Conservation (phyloP, 257 asterid genomes). For the Solanum clarkiae region DNA sequence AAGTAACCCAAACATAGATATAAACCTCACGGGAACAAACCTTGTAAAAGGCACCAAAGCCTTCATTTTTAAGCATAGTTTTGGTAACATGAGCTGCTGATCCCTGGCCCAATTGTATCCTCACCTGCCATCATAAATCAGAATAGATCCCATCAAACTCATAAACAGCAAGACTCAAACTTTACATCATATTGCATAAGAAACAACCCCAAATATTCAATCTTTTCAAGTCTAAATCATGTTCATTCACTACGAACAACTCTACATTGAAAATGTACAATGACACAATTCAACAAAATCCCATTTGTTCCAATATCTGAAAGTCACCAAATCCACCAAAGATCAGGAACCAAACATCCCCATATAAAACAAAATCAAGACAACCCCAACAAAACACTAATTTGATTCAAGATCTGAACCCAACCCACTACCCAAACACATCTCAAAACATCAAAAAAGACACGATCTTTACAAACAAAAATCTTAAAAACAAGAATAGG, state of each 20-base stretch:
- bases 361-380: neutral
- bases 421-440: neutral
- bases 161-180: neutral
- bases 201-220: neutral
- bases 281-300: neutral
- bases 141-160: conserved; percentile 1
- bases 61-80: conserved; percentile 78
- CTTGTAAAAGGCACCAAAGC: conserved; percentile 81
- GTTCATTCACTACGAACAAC: neutral
- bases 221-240: neutral
- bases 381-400: neutral
- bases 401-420: conserved; percentile 12
- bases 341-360: neutral
- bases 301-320: conserved; percentile 23
- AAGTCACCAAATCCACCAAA: neutral
- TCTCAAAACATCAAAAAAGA: neutral
- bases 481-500: neutral
- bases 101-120: conserved; percentile 97
- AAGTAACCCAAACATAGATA: neutral
- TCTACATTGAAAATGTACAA: neutral
- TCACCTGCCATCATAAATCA: conserved; percentile 45
- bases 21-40: conserved; percentile 21
- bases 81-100: conserved; percentile 65
- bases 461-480: neutral
- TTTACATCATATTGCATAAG: neutral